phyloP scores from a whole-genome alignment of 257 asterid genomes.

The Solanum appendiculatum region DNA sequence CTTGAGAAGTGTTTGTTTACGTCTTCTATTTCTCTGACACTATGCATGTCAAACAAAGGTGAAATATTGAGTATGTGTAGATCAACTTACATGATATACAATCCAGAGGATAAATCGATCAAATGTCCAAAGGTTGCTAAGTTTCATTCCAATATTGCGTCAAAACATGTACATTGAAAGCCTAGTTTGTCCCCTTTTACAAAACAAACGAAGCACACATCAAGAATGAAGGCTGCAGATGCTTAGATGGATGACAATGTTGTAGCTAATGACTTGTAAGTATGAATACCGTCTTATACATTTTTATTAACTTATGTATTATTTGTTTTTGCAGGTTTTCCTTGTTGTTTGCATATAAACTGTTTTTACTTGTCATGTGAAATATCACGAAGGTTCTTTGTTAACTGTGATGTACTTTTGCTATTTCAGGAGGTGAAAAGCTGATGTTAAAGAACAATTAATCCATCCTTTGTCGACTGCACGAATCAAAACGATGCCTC shows the following conservation, averaged over 20 bases:
- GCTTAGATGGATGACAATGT: not conserved
- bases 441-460: not conserved
- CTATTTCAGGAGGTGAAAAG: not conserved
- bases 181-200: too few relatives aligned
- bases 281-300: not conserved
- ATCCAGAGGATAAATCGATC: not conserved
- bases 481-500: not conserved
- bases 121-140: not conserved
- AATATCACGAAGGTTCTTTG: not conserved
- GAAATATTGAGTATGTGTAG: not conserved
- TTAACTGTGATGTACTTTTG: not conserved
- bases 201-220: not conserved
- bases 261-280: not conserved
- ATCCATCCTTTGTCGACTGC: not conserved
- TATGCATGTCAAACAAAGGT: not conserved
- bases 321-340: too few relatives aligned
- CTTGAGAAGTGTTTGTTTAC: not conserved
- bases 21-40: not conserved
- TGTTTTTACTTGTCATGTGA: too few relatives aligned
- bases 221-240: not conserved
- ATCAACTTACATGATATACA: not conserved
- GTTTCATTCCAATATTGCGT: too few relatives aligned
- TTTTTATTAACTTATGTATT: not conserved
- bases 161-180: too few relatives aligned
- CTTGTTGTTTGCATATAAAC: too few relatives aligned